A percentile compares a stretch with the other conserved stretches of the same genome.
Evolutionary conservation across 306 rosid species (phyloP).

Genomic region (Castanea sativa): DNA sequence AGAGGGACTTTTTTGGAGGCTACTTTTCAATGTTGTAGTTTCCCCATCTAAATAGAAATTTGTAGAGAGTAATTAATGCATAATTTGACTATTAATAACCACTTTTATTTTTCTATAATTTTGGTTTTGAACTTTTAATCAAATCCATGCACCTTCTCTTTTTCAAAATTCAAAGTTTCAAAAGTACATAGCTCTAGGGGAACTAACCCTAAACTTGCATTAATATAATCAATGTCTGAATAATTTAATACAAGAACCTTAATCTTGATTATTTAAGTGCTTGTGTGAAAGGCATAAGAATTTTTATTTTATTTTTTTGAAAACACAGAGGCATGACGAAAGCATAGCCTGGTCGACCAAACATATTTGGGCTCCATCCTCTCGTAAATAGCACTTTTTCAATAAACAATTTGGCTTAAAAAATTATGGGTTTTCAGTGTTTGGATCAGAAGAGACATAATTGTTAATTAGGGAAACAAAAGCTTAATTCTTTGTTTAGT

Average conservation of each 20-base stretch:
- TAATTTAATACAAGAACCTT: slow-evolving; percentile 4
- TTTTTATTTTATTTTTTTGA: slow-evolving; percentile 2
- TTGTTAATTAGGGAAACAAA: slow-evolving; percentile 30
- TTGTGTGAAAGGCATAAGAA: slow-evolving; percentile 6
- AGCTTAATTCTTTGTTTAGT: slow-evolving; percentile 38
- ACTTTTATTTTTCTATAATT: not conserved
- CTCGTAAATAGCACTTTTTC: slow-evolving; percentile 33
- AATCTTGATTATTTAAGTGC: not conserved
- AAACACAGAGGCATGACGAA: slow-evolving; percentile 40
- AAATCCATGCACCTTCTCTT: not conserved
- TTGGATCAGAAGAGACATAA: slow-evolving; percentile 33
- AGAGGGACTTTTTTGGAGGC: not conserved
- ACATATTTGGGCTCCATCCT: slow-evolving; percentile 26
- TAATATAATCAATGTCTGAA: slow-evolving; percentile 18
- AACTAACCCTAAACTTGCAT: slow-evolving; percentile 22
- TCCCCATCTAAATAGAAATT: slow-evolving; percentile 8
- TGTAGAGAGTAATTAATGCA: slow-evolving; percentile 28
- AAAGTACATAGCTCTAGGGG: slow-evolving; percentile 20
- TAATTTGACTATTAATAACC: slow-evolving; percentile 18
- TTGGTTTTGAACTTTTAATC: not conserved
- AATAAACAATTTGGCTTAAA: slow-evolving; percentile 16
- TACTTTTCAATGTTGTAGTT: slow-evolving; percentile 7
- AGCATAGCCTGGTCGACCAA: slow-evolving; percentile 32
- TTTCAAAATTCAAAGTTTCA: slow-evolving; percentile 27
- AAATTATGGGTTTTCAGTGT: slow-evolving; percentile 6